Percentiles rank a stretch among this genome's conserved stretches.
Evolutionary conservation across 2,329 filamentous ascomycete genomes (phyloP).

Genomic region (Phialophora expanda): DNA sequence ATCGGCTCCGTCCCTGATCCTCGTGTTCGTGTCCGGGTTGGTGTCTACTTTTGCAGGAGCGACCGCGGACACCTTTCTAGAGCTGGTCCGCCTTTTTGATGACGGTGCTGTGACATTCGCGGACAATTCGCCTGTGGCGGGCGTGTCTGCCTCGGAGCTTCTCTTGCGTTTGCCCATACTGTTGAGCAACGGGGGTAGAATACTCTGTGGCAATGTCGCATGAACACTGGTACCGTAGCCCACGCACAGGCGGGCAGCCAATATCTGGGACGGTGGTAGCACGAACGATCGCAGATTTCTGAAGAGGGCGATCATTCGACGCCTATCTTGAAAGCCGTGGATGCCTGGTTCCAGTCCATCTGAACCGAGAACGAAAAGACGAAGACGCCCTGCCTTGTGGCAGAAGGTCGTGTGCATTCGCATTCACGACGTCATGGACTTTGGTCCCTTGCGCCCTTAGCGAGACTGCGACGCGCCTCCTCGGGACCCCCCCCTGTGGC

Average conservation of each 20-base stretch:
- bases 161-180: conserved; percentile 39
- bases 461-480: neutral
- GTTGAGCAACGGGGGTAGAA: neutral
- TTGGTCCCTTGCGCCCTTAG: neutral
- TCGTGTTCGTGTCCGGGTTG: conserved; percentile 41
- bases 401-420: neutral
- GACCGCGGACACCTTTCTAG: conserved; percentile 33
- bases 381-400: neutral
- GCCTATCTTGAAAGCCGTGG: neutral
- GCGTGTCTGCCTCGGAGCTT: conserved; percentile 13
- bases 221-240: neutral
- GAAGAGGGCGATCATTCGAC: conserved; percentile 1
- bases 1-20: conserved; percentile 39
- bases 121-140: neutral
- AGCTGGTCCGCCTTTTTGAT: conserved; percentile 37
- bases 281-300: neutral
- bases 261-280: neutral
- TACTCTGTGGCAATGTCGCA: conserved; percentile 9
- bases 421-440: conserved; percentile 10
- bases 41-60: conserved; percentile 37
- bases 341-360: neutral
- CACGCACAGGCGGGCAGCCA: neutral
- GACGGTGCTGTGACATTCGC: too few relatives aligned
- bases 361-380: neutral
- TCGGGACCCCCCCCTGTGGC: neutral